These are phyloP conservation scores for Blumeria hordei DNA, from an alignment of 2,329 filamentous ascomycete genomes.

Conservation along the genomic window DNA sequence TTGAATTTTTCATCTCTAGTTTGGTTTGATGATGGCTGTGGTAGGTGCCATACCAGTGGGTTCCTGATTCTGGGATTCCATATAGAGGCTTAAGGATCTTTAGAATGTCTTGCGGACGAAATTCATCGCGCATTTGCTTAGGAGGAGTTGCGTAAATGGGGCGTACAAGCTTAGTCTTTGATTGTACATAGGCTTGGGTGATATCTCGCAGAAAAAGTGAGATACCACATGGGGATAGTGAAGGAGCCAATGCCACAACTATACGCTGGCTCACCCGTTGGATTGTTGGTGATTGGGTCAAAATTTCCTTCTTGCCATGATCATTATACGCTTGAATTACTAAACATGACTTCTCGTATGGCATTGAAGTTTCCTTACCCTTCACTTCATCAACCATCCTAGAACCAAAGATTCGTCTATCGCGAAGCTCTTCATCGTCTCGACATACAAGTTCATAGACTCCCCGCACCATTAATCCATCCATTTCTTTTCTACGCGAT, in stretches of 20 bases:
- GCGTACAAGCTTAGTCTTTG: background rate
- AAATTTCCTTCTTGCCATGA: background rate
- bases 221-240: background rate
- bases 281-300: background rate
- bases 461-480: background rate
- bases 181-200: background rate
- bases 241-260: background rate
- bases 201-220: background rate
- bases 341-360: slow-evolving; percentile 1
- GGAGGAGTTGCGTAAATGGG: background rate
- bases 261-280: background rate
- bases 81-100: slow-evolving; percentile 1
- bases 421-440: background rate
- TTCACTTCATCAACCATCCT: background rate
- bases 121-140: background rate
- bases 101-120: background rate
- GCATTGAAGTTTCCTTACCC: background rate
- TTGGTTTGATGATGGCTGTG: background rate
- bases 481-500: background rate
- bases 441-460: background rate
- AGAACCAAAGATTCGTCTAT: background rate
- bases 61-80: slow-evolving; percentile 2
- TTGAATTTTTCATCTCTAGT: background rate
- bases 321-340: background rate
- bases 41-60: slow-evolving; percentile 1